These are phyloP conservation scores for Alternaria burnsii DNA, from an alignment of 2,329 filamentous ascomycete genomes.

Conservation along the genomic window DNA sequence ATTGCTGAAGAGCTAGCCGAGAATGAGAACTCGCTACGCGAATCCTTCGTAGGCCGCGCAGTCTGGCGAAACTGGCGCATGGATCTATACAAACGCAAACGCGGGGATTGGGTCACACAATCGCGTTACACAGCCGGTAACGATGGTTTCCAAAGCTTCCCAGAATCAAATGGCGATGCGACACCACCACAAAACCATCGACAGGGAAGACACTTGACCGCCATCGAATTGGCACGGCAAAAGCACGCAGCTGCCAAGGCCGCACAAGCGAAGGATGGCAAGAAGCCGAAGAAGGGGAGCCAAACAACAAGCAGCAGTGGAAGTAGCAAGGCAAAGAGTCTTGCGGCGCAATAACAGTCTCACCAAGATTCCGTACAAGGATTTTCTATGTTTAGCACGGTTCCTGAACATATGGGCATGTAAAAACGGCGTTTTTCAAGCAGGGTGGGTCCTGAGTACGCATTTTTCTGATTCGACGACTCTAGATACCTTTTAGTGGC, in stretches of 20 bases:
- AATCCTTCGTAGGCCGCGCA: conserved; percentile 70
- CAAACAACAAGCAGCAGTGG: conserved; percentile 26
- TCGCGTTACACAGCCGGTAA: conserved; percentile 63
- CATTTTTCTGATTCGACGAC: conserved; percentile 34
- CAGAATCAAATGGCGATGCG: conserved; percentile 50
- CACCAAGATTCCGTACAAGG: conserved; percentile 4
- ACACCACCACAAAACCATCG: conserved; percentile 23
- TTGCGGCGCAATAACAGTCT: conserved; percentile 34
- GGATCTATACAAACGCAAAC: conserved; percentile 72
- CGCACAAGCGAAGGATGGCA: conserved; percentile 42
- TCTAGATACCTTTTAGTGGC: conserved; percentile 39
- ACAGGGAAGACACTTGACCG: conserved; percentile 41
- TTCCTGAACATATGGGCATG: conserved; percentile 8
- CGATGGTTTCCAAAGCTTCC: conserved; percentile 60
- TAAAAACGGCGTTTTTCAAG: conserved; percentile 30
- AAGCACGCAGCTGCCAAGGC: conserved; percentile 61
- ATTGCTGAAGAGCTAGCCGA: conserved; percentile 70
- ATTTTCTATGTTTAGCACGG: conserved; percentile 26
- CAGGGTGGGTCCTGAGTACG: conserved; percentile 15
- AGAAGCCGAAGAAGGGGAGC: conserved; percentile 33
- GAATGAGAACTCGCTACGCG: conserved; percentile 68
- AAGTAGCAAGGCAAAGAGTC: conserved; percentile 35
- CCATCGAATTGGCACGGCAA: conserved; percentile 66
- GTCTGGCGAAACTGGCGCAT: conserved; percentile 80
- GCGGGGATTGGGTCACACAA: conserved; percentile 70